Evolutionary conservation across 1,139 yeast species (phyloP), one percentile per base, ranked within the genome.

Genomic region (Saccharomyces hybrid): DNA sequence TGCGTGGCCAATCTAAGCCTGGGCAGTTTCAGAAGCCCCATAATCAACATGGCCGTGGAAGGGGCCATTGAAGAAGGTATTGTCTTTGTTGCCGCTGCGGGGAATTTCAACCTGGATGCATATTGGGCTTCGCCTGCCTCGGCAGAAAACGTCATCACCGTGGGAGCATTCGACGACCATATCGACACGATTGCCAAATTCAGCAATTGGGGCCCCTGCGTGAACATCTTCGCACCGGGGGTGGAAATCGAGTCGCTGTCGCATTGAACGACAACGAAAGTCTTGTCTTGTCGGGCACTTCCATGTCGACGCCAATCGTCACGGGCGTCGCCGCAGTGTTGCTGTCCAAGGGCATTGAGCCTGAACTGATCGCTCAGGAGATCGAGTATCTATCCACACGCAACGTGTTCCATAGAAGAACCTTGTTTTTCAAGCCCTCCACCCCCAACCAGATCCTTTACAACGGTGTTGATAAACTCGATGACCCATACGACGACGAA

Each of bases 201-300:
- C 62, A 81, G 95, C 11, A 89, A 90, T 63, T 89, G 95, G 93
- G 97, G 96, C 0, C 76, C 77, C 28, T 89, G 96, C 69, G 95
- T 90, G 3, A 90, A 88, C 66, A 75, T 87, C 1, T 85, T 87
- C 71, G 90, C 96, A 0, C 81, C 93, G 47, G 96, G 96, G 0
- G 86, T 85, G 0, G 74, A 75, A 49, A 84, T 90, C 1, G 71
- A 62, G 44, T 71, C 76, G 5, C 57, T 73, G 23, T 64, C 71
- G 0, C 61, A 51, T 9, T n/a, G 20, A 23, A 25, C 57, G 48
- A 55, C 34, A 4, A 52, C 62, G n/a, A 52, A 53, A 9, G 56
- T 16, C 3, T 50, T 6, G 38, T 20, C 7, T 46, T 32, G 26
- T 83, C 95, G 1, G 97, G 97, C 0, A 89, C 96, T 0, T 88